These are phyloP conservation scores for Podospora appendiculata DNA, from an alignment of 495 filamentous ascomycete species.

Conservation along the genomic window DNA sequence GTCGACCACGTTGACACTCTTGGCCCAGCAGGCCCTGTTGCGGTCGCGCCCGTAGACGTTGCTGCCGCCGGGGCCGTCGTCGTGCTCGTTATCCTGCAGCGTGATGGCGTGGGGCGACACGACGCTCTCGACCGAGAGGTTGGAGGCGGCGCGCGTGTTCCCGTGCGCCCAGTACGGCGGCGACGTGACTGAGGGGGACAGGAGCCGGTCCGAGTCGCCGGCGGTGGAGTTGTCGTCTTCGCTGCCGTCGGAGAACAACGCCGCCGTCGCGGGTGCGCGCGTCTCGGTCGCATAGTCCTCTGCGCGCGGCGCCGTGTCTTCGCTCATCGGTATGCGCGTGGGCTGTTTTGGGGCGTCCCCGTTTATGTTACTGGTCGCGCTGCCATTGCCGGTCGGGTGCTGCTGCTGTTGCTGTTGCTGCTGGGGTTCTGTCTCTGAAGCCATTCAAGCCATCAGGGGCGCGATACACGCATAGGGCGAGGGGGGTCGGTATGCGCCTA, in stretches of 20 bases:
- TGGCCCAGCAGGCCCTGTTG: conserved; percentile 50
- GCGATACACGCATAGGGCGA: not conserved
- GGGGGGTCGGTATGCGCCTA: not conserved
- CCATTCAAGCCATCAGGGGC: conserved; percentile 25
- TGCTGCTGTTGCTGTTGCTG: not conserved
- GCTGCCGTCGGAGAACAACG: not conserved
- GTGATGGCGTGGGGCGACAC: conserved; percentile 38
- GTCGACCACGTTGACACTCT: conserved; percentile 44
- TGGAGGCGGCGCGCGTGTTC: conserved; percentile 24
- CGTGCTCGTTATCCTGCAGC: conserved; percentile 44
- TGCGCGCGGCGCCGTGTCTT: not conserved
- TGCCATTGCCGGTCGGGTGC: not conserved
- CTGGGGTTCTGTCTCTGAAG: conserved; percentile 7
- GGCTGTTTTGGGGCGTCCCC: no score
- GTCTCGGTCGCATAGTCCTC: not conserved
- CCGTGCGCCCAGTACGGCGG: conserved; percentile 25
- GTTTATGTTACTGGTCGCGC: no score
- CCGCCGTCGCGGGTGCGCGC: not conserved
- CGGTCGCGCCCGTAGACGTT: conserved; percentile 27
- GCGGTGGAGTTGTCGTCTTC: conserved; percentile 1
- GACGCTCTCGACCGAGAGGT: conserved; percentile 38
- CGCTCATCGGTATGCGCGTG: not conserved
- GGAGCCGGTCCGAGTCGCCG: no score
- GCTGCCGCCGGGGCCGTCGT: conserved; percentile 24
- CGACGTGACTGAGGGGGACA: conserved; percentile 18